Evolutionary conservation across 176 grass and related monocot genomes (phyloP).

Genomic region (Otatea glauca): DNA sequence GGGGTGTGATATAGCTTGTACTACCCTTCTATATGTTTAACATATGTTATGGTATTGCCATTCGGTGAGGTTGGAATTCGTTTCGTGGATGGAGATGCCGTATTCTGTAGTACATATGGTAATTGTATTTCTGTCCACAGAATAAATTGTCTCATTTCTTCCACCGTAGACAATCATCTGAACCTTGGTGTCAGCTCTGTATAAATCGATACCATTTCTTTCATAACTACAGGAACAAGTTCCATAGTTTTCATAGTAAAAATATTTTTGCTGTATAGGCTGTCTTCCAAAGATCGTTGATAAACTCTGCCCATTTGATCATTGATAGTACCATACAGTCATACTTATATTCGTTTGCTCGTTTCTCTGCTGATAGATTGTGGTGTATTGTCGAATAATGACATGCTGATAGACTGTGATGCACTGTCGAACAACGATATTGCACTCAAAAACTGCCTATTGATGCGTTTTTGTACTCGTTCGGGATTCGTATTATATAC

Average conservation of each 20-base stretch:
- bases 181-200: neutral
- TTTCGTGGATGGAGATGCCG: neutral
- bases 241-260: neutral
- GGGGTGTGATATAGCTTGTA: slow-evolving; percentile 22
- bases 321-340: neutral
- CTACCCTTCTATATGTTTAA: slow-evolving; percentile 31
- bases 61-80: slow-evolving; percentile 37
- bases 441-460: neutral
- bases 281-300: neutral
- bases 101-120: neutral
- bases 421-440: neutral
- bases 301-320: neutral
- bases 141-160: slow-evolving; percentile 14
- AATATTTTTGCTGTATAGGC: neutral
- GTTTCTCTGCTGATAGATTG: neutral
- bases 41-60: slow-evolving; percentile 17
- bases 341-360: neutral
- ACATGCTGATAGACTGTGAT: neutral
- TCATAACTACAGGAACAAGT: neutral
- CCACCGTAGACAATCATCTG: neutral
- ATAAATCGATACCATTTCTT: neutral
- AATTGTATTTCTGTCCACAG: slow-evolving; percentile 22
- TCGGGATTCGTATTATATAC: neutral
- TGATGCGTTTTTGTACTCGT: neutral
- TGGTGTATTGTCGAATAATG: neutral